Evolutionary conservation across 2,329 filamentous ascomycete species (phyloP).

Genomic region (Verticillium nubilum): DNA sequence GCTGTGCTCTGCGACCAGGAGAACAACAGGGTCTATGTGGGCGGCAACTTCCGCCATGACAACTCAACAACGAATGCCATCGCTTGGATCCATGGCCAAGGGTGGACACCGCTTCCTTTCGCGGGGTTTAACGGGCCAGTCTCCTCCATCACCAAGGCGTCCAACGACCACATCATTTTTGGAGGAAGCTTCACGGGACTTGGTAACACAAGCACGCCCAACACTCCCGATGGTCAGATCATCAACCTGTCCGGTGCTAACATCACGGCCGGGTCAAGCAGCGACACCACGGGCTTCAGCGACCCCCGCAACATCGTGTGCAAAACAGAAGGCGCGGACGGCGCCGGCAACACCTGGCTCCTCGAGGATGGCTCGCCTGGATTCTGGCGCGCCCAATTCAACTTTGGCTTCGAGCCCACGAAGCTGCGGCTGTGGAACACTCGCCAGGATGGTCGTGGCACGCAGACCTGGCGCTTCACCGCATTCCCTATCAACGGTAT

Average conservation of each 20-base stretch:
- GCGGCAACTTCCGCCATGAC: constrained; percentile 73
- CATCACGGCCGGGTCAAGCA: constrained; percentile 62
- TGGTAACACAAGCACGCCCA: constrained; percentile 69
- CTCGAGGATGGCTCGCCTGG: constrained; percentile 70
- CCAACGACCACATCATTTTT: constrained; percentile 83
- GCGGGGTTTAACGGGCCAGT: constrained; percentile 93
- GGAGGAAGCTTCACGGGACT: constrained; percentile 85
- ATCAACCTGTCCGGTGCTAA: constrained; percentile 80
- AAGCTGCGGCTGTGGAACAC: constrained; percentile 88
- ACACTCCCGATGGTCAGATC: constrained; percentile 65
- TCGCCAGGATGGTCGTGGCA: constrained; percentile 75
- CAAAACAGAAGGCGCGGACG: constrained; percentile 61
- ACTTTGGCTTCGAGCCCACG: constrained; percentile 80
- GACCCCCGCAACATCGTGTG: constrained; percentile 82
- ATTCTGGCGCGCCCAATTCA: constrained; percentile 77
- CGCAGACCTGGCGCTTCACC: constrained; percentile 81
- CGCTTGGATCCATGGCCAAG: constrained; percentile 63
- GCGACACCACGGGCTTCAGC: constrained; percentile 57
- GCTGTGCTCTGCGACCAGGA: constrained; percentile 76
- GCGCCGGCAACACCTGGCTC: constrained; percentile 76
- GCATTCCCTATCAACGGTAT: constrained; percentile 85
- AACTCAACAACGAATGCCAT: constrained; percentile 83
- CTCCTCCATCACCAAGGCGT: constrained; percentile 72
- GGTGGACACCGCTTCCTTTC: constrained; percentile 81
- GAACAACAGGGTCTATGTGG: constrained; percentile 79